Evolutionary conservation across 768 basidiomycete species (phyloP).

Genomic region (Trametes sanguinea): DNA sequence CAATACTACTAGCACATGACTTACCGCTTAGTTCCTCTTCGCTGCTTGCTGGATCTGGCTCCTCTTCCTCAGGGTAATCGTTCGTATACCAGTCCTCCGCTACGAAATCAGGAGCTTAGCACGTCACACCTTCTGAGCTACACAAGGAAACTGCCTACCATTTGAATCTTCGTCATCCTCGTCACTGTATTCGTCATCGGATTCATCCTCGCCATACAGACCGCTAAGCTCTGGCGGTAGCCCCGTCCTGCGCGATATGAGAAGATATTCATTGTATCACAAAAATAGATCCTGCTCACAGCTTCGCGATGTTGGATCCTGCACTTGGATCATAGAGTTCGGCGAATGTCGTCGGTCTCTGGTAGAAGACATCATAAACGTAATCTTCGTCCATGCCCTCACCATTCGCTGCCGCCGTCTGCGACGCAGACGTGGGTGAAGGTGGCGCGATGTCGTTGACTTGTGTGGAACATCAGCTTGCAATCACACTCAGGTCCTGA

Average conservation of each 20-base stretch:
- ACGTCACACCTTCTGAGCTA: not conserved
- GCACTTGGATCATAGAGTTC: conserved; percentile 55
- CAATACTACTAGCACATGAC: not conserved
- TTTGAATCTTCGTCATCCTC: conserved; percentile 87
- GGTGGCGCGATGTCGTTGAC: conserved; percentile 35
- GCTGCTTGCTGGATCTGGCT: conserved; percentile 13
- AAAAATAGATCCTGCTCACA: conserved; percentile 45
- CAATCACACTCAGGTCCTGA: not conserved
- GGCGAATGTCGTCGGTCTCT: conserved; percentile 56
- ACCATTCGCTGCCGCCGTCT: not conserved
- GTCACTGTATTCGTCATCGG: conserved; percentile 67
- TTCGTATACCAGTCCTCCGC: conserved; percentile 86
- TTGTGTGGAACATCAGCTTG: conserved; percentile 22
- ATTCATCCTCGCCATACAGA: conserved; percentile 47
- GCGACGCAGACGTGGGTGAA: not conserved
- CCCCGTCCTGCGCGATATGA: conserved; percentile 49
- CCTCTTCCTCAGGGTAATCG: conserved; percentile 73
- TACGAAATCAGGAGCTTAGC: conserved; percentile 29
- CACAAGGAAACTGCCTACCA: conserved; percentile 42
- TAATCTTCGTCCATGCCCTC: conserved; percentile 53
- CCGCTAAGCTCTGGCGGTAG: conserved; percentile 60
- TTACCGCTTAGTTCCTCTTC: conserved; percentile 24
- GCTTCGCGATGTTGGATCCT: conserved; percentile 59
- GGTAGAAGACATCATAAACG: conserved; percentile 85
- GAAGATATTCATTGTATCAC: not conserved